Evolutionary conservation across 2,329 filamentous ascomycete species (phyloP).

Genomic region (Amphichorda felina): DNA sequence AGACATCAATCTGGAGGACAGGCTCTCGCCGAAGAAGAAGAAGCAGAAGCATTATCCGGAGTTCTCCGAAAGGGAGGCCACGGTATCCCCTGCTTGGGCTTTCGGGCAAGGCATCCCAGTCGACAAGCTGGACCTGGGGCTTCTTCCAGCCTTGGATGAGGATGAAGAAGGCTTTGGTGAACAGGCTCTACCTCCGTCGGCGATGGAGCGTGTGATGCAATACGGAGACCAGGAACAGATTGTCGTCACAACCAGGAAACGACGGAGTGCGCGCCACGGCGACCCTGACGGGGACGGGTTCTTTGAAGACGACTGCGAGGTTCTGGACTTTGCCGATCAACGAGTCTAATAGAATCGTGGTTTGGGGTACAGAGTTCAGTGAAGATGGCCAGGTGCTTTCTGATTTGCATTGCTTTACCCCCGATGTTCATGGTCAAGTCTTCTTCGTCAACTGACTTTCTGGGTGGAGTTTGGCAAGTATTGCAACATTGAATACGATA

Average conservation of each 20-base stretch:
- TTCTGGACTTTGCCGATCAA: constrained; percentile 75
- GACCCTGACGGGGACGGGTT: constrained; percentile 60
- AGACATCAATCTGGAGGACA: constrained; percentile 27
- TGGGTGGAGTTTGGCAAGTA: neutral
- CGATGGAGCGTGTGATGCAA: constrained; percentile 51
- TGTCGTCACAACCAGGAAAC: constrained; percentile 67
- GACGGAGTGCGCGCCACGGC: constrained; percentile 38
- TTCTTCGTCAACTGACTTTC: neutral
- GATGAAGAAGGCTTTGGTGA: constrained; percentile 40
- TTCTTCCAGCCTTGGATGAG: constrained; percentile 27
- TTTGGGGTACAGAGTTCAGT: too few species aligned
- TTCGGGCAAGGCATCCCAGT: constrained; percentile 45
- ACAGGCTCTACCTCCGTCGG: constrained; percentile 47
- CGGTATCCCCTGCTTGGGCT: constrained; percentile 32
- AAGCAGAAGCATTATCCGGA: constrained; percentile 7
- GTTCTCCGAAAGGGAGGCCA: constrained; percentile 3
- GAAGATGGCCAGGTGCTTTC: too few species aligned
- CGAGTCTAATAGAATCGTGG: constrained; percentile 33
- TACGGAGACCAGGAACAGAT: constrained; percentile 61
- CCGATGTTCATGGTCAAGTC: neutral
- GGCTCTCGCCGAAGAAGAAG: constrained; percentile 17
- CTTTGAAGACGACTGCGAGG: constrained; percentile 87
- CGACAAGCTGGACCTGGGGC: constrained; percentile 40
- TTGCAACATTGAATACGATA: neutral
- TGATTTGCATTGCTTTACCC: neutral